Evolutionary conservation across 176 grass and related monocot genomes (phyloP).

Genomic region (Bolboschoenus planiculmis): DNA sequence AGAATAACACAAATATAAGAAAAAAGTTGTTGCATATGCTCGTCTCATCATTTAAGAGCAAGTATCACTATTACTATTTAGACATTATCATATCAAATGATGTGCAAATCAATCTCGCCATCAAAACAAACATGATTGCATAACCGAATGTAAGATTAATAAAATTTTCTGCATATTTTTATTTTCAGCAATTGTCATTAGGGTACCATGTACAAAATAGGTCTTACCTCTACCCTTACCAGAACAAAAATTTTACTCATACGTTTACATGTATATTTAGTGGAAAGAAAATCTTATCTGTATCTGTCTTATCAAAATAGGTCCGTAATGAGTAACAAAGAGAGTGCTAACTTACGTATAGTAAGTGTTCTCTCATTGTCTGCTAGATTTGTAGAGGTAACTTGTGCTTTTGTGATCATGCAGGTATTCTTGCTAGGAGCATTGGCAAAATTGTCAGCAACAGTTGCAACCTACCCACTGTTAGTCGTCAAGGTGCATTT

Average conservation of each 20-base stretch:
- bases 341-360: background rate
- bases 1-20: background rate
- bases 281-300: background rate
- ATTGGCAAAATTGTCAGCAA: slow-evolving; percentile 91
- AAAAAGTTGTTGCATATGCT: background rate
- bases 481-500: slow-evolving; percentile 86
- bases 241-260: background rate
- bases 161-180: background rate
- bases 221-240: background rate
- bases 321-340: too few relatives aligned
- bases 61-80: background rate
- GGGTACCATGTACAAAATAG: background rate
- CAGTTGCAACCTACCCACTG: slow-evolving; percentile 78
- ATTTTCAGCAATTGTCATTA: background rate
- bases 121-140: background rate
- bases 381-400: background rate
- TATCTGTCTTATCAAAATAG: background rate
- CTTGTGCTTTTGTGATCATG: slow-evolving; percentile 18
- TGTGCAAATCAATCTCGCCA: background rate
- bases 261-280: background rate
- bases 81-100: background rate
- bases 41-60: background rate
- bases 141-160: background rate
- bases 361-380: background rate
- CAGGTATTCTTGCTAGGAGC: slow-evolving; percentile 95